These are phyloP conservation scores for Zea mays DNA, from an alignment of 176 grass and related monocot species.

Conservation along the genomic window Zm-B73-REFERENCE-NAM-5.0 NC_050098.1:212707001-212707500, in stretches of 20 bases:
- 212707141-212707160: slow-evolving; percentile 21
- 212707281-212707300: neutral
- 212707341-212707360: too few species aligned
- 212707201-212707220: neutral
- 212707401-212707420: too few species aligned
- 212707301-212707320: too few species aligned
- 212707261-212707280: neutral
- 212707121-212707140: neutral
- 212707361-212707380: too few species aligned
- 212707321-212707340: too few species aligned
- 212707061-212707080: neutral
- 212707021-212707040: slow-evolving; percentile 10
- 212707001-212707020: neutral
- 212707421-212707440: too few species aligned
- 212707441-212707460: too few species aligned
- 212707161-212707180: slow-evolving; percentile 1
- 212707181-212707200: neutral
- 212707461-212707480: too few species aligned
- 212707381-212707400: too few species aligned
- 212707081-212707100: neutral
- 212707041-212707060: slow-evolving; percentile 1
- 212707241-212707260: neutral
- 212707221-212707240: neutral
- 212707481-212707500: too few species aligned
- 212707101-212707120: neutral